These are phyloP conservation scores for Datisca glomerata DNA, from an alignment of 306 rosid species.

Conservation along the genomic window DNA sequence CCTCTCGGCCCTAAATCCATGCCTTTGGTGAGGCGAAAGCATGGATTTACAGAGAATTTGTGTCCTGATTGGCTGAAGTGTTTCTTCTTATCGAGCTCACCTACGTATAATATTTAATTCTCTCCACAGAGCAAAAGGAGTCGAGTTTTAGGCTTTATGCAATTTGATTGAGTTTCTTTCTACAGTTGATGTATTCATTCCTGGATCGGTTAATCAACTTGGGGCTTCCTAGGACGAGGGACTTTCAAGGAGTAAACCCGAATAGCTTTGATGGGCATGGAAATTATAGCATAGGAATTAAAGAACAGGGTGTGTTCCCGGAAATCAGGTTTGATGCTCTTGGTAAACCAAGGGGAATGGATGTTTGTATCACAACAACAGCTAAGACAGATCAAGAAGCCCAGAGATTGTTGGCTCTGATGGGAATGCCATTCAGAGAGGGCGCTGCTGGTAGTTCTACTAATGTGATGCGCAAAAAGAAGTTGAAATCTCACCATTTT, in stretches of 20 bases:
- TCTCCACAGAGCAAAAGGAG: neutral
- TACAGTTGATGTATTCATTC: conserved; percentile 74
- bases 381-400: conserved; percentile 81
- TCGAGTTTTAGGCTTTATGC: conserved; percentile 1
- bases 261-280: conserved; percentile 90
- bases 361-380: conserved; percentile 67
- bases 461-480: conserved; percentile 45
- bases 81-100: too few species aligned
- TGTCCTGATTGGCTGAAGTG: too few species aligned
- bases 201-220: conserved; percentile 79
- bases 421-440: conserved; percentile 97
- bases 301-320: conserved; percentile 82
- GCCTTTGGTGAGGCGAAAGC: too few species aligned
- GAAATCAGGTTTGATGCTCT: conserved; percentile 53
- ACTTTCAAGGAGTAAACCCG: conserved; percentile 79
- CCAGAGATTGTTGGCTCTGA: conserved; percentile 51
- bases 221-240: conserved; percentile 90
- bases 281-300: conserved; percentile 50
- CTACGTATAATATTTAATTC: too few species aligned
- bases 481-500: conserved; percentile 85
- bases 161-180: conserved; percentile 7
- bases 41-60: too few species aligned
- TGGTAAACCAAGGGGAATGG: conserved; percentile 94
- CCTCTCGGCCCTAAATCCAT: too few species aligned
- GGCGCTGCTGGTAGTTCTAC: conserved; percentile 27